Conservation (phyloP, 768 basidiomycete species). For the Pisolithus sp. region DNA sequence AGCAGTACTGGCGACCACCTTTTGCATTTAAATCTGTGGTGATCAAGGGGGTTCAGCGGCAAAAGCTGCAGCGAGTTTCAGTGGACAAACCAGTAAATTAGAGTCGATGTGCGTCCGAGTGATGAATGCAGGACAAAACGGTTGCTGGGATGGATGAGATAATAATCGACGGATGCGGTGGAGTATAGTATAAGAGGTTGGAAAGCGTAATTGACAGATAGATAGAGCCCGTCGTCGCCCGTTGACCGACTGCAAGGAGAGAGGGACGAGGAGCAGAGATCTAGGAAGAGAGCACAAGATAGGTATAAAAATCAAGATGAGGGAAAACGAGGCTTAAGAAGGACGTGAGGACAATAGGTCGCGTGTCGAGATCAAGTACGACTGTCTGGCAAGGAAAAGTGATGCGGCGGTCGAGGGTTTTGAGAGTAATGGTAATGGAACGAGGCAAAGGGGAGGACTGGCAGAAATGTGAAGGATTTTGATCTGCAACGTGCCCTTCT, state of each 20-base stretch:
- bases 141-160: conserved; percentile 34
- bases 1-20: conserved; percentile 56
- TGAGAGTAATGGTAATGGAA: conserved; percentile 34
- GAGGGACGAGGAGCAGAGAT: conserved; percentile 35
- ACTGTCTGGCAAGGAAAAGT: conserved; percentile 20
- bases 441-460: conserved; percentile 57
- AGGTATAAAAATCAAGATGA: conserved; percentile 53
- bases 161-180: conserved; percentile 44
- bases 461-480: conserved; percentile 49
- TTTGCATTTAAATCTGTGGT: conserved; percentile 58
- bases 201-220: conserved; percentile 34
- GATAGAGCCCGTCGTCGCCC: conserved; percentile 33
- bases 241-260: conserved; percentile 28
- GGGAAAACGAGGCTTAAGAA: conserved; percentile 40
- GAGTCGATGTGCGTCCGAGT: conserved; percentile 34
- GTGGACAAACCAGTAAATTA: conserved; percentile 42
- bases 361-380: conserved; percentile 32
- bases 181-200: conserved; percentile 36
- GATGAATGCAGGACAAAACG: conserved; percentile 44
- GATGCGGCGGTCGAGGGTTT: conserved; percentile 34
- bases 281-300: conserved; percentile 37
- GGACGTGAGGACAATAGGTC: conserved; percentile 48
- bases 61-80: conserved; percentile 8
- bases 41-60: conserved; percentile 20
- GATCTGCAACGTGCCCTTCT: conserved; percentile 74